These are phyloP conservation scores for Globisporangium echinulatum DNA, from an alignment of 352 stramenopile species.

Conservation along the genomic window DNA sequence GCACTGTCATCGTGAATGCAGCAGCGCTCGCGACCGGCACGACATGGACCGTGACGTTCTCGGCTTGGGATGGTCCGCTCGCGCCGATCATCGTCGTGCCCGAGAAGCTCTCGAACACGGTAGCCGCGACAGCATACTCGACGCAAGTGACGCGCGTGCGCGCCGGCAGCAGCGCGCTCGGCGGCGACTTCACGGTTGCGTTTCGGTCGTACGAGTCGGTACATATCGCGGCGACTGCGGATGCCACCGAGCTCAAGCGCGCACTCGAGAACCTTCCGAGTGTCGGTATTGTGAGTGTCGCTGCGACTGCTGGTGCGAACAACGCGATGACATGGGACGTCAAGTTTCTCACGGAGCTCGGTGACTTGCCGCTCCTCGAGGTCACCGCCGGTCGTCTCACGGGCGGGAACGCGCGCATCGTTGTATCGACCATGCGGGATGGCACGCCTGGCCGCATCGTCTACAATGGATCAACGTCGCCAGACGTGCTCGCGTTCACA, in stretches of 20 bases:
- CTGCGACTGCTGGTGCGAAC: slow-evolving; percentile 32
- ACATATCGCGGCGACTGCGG: slow-evolving; percentile 46
- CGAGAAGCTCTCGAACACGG: slow-evolving; percentile 49
- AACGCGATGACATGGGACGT: slow-evolving; percentile 85
- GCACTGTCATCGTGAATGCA: slow-evolving; percentile 41
- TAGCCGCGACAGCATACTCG: slow-evolving; percentile 34
- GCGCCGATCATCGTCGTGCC: slow-evolving; percentile 46
- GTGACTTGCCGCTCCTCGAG: slow-evolving; percentile 90
- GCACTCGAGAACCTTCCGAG: slow-evolving; percentile 87
- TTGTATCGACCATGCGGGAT: slow-evolving; percentile 72
- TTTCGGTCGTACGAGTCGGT: slow-evolving; percentile 76
- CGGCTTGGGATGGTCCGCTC: slow-evolving; percentile 37
- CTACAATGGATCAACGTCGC: slow-evolving; percentile 87
- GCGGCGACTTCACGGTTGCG: slow-evolving; percentile 77
- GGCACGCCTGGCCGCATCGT: slow-evolving; percentile 88
- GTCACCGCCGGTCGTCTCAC: slow-evolving; percentile 86
- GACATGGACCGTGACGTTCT: slow-evolving; percentile 72
- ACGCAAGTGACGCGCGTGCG: slow-evolving; percentile 38
- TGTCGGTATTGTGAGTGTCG: slow-evolving; percentile 74
- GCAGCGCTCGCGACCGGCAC: slow-evolving; percentile 31
- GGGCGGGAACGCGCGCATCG: slow-evolving; percentile 47
- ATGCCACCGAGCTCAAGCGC: slow-evolving; percentile 65
- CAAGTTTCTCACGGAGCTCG: slow-evolving; percentile 91
- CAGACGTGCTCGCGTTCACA: slow-evolving; percentile 73
- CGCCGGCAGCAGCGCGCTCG: slow-evolving; percentile 40